phyloP scores from a whole-genome alignment of 257 asterid species.

The Solanum sejunctum region DNA sequence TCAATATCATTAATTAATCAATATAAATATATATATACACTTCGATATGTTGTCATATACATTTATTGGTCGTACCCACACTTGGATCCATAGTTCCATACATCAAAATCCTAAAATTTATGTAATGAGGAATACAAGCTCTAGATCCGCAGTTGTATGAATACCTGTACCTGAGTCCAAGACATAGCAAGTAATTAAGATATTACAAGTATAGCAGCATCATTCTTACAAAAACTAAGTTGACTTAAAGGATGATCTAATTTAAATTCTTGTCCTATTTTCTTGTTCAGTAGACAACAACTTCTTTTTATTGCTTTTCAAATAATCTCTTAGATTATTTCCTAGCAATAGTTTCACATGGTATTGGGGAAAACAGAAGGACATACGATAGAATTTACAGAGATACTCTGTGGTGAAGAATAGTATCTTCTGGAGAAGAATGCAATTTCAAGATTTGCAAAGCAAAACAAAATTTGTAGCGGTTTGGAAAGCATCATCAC shows the following conservation, averaged over 20 bases:
- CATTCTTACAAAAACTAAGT: neutral
- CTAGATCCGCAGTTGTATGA: neutral
- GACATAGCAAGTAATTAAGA: neutral
- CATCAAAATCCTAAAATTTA: neutral
- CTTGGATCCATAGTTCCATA: neutral
- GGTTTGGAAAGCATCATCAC: slow-evolving; percentile 26
- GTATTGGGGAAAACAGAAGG: neutral
- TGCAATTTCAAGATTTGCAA: neutral
- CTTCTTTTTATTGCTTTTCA: neutral
- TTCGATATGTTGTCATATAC: neutral
- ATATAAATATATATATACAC: neutral
- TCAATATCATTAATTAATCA: neutral
- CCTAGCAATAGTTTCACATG: neutral
- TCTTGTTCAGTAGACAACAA: neutral
- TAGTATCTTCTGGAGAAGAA: neutral
- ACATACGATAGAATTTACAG: neutral
- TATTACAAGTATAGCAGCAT: neutral
- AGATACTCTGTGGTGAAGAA: neutral
- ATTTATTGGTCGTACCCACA: neutral
- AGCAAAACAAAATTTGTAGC: neutral
- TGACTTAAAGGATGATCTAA: neutral
- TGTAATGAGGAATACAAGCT: neutral
- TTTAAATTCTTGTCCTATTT: neutral
- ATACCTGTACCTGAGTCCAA: neutral
- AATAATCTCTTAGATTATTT: neutral